Evolutionary conservation across 768 basidiomycete species (phyloP).

Genomic region (Polyporus arcularius): DNA sequence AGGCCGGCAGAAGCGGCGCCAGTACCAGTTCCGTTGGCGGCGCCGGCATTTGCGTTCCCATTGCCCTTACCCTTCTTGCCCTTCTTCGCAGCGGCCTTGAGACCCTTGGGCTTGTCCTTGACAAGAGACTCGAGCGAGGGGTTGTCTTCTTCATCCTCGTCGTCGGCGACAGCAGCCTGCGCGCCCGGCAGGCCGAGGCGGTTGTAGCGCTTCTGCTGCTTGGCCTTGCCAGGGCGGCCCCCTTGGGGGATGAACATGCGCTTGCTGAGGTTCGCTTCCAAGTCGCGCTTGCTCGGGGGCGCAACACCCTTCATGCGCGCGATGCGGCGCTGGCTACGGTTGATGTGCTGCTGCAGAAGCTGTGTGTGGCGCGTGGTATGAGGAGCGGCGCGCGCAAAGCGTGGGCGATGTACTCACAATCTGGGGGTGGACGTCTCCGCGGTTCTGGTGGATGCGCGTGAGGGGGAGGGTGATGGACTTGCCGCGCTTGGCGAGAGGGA

Average conservation of each 20-base stretch:
- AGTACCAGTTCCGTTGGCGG: conserved; percentile 6
- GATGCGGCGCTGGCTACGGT: conserved; percentile 61
- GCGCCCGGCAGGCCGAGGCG: conserved; percentile 7
- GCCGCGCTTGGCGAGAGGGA: conserved; percentile 36
- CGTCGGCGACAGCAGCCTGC: conserved; percentile 3
- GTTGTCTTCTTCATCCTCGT: conserved; percentile 3
- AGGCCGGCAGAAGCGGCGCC: conserved; percentile 34
- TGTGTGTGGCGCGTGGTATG: conserved; percentile 26
- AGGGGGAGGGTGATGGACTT: conserved; percentile 44
- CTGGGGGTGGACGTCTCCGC: conserved; percentile 42
- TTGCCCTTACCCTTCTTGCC: conserved; percentile 14
- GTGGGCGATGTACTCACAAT: conserved; percentile 35
- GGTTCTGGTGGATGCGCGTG: conserved; percentile 34
- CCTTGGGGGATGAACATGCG: conserved; percentile 41
- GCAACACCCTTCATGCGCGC: conserved; percentile 68
- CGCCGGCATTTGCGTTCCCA: conserved; percentile 11
- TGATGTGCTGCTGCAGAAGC: conserved; percentile 72
- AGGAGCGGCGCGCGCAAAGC: neutral
- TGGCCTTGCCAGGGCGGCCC: conserved; percentile 18
- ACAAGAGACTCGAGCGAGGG: neutral
- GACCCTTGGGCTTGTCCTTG: conserved; percentile 2
- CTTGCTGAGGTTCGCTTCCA: conserved; percentile 46
- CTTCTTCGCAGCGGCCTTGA: conserved; percentile 2
- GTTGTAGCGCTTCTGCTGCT: conserved; percentile 21
- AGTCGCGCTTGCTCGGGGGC: conserved; percentile 48